A percentile compares a stretch with the other conserved stretches of the same genome.
Conservation (phyloP, 257 asterid genomes). For the Solanum pimpinellifolium region DNA sequence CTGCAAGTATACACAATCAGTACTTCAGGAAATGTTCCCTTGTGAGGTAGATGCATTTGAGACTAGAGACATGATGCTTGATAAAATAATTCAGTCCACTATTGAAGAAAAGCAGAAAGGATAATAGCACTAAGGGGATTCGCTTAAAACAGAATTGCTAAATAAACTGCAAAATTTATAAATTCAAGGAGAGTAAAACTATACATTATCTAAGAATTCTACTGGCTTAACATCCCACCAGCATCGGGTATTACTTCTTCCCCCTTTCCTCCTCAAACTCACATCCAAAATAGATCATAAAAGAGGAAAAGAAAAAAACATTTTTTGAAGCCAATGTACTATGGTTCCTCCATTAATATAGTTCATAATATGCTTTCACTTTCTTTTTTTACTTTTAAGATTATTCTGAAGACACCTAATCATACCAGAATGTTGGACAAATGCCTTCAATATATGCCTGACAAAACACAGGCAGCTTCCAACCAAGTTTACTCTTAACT, state of each 20-base stretch:
- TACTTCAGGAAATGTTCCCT: background rate
- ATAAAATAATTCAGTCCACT: background rate
- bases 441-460: background rate
- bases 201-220: background rate
- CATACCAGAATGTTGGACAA: background rate
- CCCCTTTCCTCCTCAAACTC: background rate
- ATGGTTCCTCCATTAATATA: background rate
- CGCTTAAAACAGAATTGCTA: background rate
- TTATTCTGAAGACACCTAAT: background rate
- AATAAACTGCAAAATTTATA: background rate
- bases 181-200: background rate
- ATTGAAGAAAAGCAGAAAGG: background rate
- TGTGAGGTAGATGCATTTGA: background rate
- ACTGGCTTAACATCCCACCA: background rate
- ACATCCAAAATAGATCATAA: background rate
- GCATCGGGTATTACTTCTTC: background rate
- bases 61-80: background rate
- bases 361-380: background rate
- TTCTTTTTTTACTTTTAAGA: background rate
- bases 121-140: background rate
- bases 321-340: background rate
- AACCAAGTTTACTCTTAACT: background rate
- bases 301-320: background rate
- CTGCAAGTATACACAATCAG: constrained; percentile 21
- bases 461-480: background rate